Base-by-base conservation (phyloP, 2,329 filamentous ascomycete species). In the Clarireedia hainanense region DNA sequence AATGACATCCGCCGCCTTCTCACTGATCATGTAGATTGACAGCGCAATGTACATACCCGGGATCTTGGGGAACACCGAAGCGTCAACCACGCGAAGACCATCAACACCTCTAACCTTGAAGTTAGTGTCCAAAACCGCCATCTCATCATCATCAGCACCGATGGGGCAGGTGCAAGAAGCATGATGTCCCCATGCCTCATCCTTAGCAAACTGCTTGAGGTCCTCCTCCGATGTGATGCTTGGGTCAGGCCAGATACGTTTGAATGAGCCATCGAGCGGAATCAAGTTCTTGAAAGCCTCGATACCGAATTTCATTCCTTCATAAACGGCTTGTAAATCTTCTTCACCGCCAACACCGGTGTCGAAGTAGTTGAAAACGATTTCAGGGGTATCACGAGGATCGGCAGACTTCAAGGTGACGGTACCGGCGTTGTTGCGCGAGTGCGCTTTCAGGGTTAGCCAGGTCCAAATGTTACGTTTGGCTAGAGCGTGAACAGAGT, bases 311-410 rank as follows among this genome's bases (percentile, higher is more conserved):
- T 57, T 45, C 12, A 61, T 54, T 9, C 55, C 61, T 14, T 64
- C 62, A 1, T 40, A 50, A 6, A 60, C 27, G 24, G 63, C 57
- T 40, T 57, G 43, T 15, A 64, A 49, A 52, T 64, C 58, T 6
- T 52, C 43, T 45, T 61, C 52, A 3, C 40, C 53, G 9, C 45
- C 48, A 4, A 20, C 26, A 4, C 58, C 59, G 17, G 47, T 37
- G 24, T 56, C 71, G 70, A 80, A 84, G 68, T 78, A 84, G 67
- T 81, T 79, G 71, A 84, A 86, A 47, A 73, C 72, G 61, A 89
- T 86, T 3, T 77, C 68, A 0, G 86, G 86, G 5, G 75, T 72
- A 55, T 88, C 84, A 1, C 80, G 78, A 1, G 86, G 85, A 64
- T 89, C 78, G 0, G 77, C 71, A 0, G 80, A 84, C 23, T 72